These are phyloP conservation scores for Cadophora luteo-olivacea DNA, from an alignment of 2,329 filamentous ascomycete genomes.

Conservation along the genomic window DNA sequence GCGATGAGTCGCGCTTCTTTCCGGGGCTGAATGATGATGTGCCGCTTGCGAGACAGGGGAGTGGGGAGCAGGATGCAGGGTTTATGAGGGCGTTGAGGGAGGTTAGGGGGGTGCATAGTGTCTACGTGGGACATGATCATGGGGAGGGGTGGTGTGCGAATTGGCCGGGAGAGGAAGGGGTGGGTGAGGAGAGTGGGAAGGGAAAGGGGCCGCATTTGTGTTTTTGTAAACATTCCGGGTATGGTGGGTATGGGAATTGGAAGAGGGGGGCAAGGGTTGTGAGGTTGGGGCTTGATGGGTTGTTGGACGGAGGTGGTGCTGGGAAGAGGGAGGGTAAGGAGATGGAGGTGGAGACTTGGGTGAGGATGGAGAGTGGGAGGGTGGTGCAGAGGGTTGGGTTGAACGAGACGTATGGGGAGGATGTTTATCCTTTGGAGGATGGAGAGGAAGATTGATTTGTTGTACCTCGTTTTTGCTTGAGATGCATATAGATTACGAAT, in stretches of 20 bases:
- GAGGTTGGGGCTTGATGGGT: conserved; percentile 54
- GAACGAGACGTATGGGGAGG: conserved; percentile 64
- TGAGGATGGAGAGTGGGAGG: conserved; percentile 62
- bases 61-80: conserved; percentile 54
- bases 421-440: conserved; percentile 54
- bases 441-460: conserved; percentile 19
- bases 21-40: conserved; percentile 55
- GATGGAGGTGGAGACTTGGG: conserved; percentile 63
- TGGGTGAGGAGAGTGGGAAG: conserved; percentile 44
- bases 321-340: conserved; percentile 35
- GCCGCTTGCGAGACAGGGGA: conserved; percentile 43
- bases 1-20: conserved; percentile 47
- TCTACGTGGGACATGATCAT: conserved; percentile 73
- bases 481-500: neutral
- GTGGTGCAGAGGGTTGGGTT: conserved; percentile 59
- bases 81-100: conserved; percentile 68
- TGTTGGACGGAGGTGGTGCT: neutral
- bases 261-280: conserved; percentile 57
- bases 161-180: conserved; percentile 49
- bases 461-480: neutral
- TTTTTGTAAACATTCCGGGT: conserved; percentile 71
- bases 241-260: conserved; percentile 73
- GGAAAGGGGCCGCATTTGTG: conserved; percentile 53
- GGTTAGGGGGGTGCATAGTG: conserved; percentile 59
- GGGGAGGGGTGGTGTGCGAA: conserved; percentile 64